Evolutionary conservation across 352 stramenopile species (phyloP), one percentile per base, ranked within the genome.

Genomic region (Phytophthora syringae): DNA sequence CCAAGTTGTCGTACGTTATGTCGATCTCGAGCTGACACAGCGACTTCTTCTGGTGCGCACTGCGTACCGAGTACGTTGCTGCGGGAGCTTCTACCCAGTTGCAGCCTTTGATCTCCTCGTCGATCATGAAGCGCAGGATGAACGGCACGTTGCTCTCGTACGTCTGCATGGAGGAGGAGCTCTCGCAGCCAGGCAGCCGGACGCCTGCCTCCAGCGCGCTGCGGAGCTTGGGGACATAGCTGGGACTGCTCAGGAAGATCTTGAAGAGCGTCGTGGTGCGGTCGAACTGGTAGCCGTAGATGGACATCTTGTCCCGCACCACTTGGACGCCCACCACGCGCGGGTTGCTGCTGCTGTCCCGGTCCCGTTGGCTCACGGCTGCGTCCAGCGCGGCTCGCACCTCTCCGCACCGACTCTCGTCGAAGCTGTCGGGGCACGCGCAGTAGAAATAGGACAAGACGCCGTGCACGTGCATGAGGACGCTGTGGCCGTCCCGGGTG

Each of bases 91-190:
- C 97, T 21, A 99, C 62, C 98, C 98, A 99, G 70, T 98, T 98
- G 60, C 97, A 98, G 22, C 98, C 98, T 5, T 81, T 86, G 61
- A 99, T 98, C 25, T 98, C 86, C 45, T 95, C 80, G 74, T 99
- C 98, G 73, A 99, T 99, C 96, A 99, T 99, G 80, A 98, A 99
- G 10, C 98, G 93, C 63, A 99, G 81, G 13, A 99, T 94, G 86
- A 99, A 99, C 7, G 97, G 97, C 32, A 99, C 96, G 79, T 99
- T 99, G 72, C 89, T 98, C 78, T 99, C 98, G 85, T 98, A 99
- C 10, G 92, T 98, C 68, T 97, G 86, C 67, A 86, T n/a, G n/a
- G n/a, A 95, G 30, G 70, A 81, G 10, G 82, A 79, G 45, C 79
- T 88, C 12, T 90, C 82, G 51, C 81, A 86, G 20, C 84, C 86